These are phyloP conservation scores for Aspergillus sp. DNA, from an alignment of 2,329 filamentous ascomycete genomes.

Conservation along the genomic window DNA sequence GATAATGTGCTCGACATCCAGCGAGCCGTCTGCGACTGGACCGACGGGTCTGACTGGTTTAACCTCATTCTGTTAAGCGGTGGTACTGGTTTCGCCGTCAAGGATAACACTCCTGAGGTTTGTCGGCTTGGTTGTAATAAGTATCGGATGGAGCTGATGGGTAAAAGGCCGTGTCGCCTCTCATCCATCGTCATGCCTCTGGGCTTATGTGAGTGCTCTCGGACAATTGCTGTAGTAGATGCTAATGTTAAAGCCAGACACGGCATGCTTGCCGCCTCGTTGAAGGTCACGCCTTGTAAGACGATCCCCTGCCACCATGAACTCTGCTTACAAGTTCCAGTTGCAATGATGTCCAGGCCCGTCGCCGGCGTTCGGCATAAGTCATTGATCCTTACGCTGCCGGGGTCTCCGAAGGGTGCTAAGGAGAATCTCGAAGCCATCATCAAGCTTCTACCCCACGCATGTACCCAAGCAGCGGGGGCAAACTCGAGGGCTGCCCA, in stretches of 20 bases:
- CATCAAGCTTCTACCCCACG: conserved; percentile 84
- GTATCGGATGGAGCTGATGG: conserved; percentile 4
- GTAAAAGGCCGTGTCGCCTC: conserved; percentile 59
- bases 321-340: conserved; percentile 40
- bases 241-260: conserved; percentile 45
- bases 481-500: conserved; percentile 73
- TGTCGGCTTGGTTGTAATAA: conserved; percentile 11
- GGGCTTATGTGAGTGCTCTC: conserved; percentile 59
- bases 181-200: conserved; percentile 77
- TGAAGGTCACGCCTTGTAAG: conserved; percentile 83
- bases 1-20: conserved; percentile 72
- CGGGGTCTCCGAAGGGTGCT: conserved; percentile 90
- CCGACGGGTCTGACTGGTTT: conserved; percentile 51
- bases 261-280: conserved; percentile 79
- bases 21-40: conserved; percentile 59
- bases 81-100: conserved; percentile 81
- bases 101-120: conserved; percentile 84
- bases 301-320: conserved; percentile 12
- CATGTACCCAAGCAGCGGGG: conserved; percentile 81
- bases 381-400: conserved; percentile 76
- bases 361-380: conserved; percentile 78
- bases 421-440: conserved; percentile 86
- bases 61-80: conserved; percentile 84
- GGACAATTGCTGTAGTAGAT: conserved; percentile 1
- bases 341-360: conserved; percentile 93